phyloP scores from a whole-genome alignment of 2,329 filamentous ascomycete species.

The Hypocreales sp. region DNA sequence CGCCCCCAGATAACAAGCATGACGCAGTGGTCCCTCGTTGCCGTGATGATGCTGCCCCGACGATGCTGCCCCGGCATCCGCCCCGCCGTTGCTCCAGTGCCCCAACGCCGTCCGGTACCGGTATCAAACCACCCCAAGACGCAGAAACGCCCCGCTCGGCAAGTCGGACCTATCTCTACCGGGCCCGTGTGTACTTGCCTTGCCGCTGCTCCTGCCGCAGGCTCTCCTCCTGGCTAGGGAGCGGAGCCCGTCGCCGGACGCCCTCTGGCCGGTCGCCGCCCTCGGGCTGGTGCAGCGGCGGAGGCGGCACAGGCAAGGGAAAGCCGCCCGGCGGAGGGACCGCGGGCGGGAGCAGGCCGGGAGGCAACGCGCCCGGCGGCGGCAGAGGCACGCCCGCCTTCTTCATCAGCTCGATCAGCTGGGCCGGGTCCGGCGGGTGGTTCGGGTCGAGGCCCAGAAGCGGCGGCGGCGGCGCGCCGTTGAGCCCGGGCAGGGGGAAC shows the following conservation, averaged over 20 bases:
- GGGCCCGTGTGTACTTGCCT: conserved; percentile 41
- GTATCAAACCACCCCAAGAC: too few relatives aligned
- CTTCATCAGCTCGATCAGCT: conserved; percentile 49
- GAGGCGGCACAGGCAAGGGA: conserved; percentile 19
- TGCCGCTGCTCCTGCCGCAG: conserved; percentile 59
- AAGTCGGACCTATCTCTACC: too few relatives aligned
- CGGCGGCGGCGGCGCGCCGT: conserved; percentile 31
- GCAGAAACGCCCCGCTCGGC: too few relatives aligned
- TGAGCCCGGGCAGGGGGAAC: conserved; percentile 34
- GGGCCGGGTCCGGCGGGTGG: conserved; percentile 45
- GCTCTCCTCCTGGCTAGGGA: conserved; percentile 76
- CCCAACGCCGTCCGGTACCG: too few relatives aligned
- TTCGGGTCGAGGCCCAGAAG: conserved; percentile 40
- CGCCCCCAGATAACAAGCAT: too few relatives aligned
- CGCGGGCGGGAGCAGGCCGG: conserved; percentile 26
- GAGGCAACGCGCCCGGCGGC: conserved; percentile 28
- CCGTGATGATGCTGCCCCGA: too few relatives aligned
- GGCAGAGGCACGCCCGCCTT: conserved; percentile 48
- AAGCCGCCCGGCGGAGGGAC: conserved; percentile 18
- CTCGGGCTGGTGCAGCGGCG: conserved; percentile 20
- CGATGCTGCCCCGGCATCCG: too few relatives aligned
- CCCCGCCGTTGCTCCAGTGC: too few relatives aligned
- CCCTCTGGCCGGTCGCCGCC: conserved; percentile 17
- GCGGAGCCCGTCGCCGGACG: conserved; percentile 42
- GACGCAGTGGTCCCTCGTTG: too few relatives aligned